phyloP scores from a whole-genome alignment of 495 filamentous ascomycete species.

The Antarctomyces pellizariae region DNA sequence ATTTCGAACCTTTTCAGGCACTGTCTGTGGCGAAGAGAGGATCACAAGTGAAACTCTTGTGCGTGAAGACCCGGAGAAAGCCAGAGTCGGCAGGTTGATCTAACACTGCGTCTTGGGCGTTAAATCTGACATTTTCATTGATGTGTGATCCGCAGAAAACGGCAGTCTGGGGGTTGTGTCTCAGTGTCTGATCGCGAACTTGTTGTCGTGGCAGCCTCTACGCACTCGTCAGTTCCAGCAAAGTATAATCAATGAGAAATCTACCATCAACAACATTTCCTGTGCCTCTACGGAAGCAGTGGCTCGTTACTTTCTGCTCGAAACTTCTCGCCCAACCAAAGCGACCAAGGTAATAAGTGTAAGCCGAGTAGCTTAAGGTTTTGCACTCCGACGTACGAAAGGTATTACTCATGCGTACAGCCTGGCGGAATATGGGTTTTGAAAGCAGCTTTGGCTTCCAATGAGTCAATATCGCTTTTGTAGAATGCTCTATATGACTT shows the following conservation, averaged over 20 bases:
- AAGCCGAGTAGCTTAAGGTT: conserved; percentile 4
- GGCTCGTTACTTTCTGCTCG: conserved; percentile 4
- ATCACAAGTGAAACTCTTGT: conserved; percentile 4
- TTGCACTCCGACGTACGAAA: conserved; percentile 4
- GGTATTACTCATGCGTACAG: conserved; percentile 1
- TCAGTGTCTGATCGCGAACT: conserved; percentile 2
- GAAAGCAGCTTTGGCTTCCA: conserved; percentile 6
- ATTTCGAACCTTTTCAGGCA: conserved; percentile 1
- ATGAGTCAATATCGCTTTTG: conserved; percentile 5
- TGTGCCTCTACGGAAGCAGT: conserved; percentile 4
- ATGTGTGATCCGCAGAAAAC: conserved; percentile 2
- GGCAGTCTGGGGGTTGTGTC: conserved; percentile 1
- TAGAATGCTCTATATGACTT: conserved; percentile 3
- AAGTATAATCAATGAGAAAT: conserved; percentile 2
- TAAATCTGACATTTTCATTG: conserved; percentile 4
- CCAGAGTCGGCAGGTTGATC: conserved; percentile 1
- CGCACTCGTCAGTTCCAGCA: conserved; percentile 1
- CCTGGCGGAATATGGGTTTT: conserved; percentile 4
- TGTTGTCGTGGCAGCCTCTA: conserved; percentile 2
- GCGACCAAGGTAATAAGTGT: conserved; percentile 5
- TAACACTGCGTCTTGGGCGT: conserved; percentile 2
- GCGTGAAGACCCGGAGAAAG: conserved; percentile 3
- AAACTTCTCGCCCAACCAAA: conserved; percentile 5
- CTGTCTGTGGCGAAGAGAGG: conserved; percentile 1
- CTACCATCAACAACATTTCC: conserved; percentile 6